Percentiles rank a stretch among this genome's conserved stretches.
These are phyloP conservation scores for Botryotinia calthae DNA, from an alignment of 2,329 filamentous ascomycete genomes.

Conservation along the genomic window DNA sequence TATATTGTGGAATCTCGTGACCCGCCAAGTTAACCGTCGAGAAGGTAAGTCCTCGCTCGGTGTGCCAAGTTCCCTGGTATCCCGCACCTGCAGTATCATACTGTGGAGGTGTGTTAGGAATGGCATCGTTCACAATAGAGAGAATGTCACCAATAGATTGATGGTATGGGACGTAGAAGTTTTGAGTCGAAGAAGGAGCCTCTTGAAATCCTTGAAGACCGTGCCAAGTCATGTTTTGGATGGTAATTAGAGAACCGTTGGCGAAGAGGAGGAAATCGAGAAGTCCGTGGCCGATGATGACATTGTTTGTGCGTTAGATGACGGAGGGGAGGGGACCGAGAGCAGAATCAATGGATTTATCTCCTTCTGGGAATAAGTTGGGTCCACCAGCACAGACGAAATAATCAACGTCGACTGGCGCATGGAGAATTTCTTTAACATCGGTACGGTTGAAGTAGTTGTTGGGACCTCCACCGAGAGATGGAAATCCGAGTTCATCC, in stretches of 20 bases:
- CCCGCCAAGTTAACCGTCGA: constrained; percentile 53
- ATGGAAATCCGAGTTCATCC: constrained; percentile 40
- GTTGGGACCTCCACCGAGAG: constrained; percentile 51
- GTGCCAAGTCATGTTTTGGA: constrained; percentile 72
- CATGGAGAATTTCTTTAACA: constrained; percentile 59
- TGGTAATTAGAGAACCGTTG: constrained; percentile 61
- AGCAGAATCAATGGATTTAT: constrained; percentile 48
- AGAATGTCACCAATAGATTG: constrained; percentile 53
- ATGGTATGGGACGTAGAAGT: constrained; percentile 40
- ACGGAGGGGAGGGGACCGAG: constrained; percentile 55
- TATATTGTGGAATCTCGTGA: constrained; percentile 56
- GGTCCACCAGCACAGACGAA: constrained; percentile 48
- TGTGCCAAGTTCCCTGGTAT: constrained; percentile 51
- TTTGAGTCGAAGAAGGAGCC: constrained; percentile 24
- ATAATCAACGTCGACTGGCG: constrained; percentile 49
- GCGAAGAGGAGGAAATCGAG: constrained; percentile 61
- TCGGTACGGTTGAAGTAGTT: constrained; percentile 63
- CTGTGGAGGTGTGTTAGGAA: constrained; percentile 24
- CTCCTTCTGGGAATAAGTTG: constrained; percentile 48
- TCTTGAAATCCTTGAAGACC: constrained; percentile 61
- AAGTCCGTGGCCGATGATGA: constrained; percentile 59
- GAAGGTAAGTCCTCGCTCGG: constrained; percentile 62
- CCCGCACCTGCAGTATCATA: constrained; percentile 35
- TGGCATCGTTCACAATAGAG: constrained; percentile 23
- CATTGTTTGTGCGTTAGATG: constrained; percentile 59